Evolutionary conservation across 2,329 filamentous ascomycete species (phyloP).

Genomic region (Aspergillus flavus): DNA sequence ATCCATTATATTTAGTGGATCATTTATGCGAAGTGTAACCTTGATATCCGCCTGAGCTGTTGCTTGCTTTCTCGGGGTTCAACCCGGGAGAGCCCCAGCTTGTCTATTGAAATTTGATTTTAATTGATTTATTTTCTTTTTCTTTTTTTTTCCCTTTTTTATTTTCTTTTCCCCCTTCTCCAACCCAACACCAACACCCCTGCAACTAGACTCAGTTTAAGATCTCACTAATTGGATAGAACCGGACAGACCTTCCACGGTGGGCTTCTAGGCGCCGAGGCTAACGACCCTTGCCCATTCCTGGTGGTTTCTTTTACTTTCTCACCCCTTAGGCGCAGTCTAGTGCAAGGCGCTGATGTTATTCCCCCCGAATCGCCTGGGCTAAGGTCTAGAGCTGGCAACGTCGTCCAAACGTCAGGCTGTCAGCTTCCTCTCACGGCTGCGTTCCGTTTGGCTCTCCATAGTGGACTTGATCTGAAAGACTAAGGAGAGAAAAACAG

Average conservation of each 20-base stretch:
- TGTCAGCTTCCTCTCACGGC: background rate
- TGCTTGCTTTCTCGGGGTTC: background rate
- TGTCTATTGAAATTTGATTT: background rate
- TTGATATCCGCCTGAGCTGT: constrained; percentile 1
- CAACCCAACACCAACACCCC: background rate
- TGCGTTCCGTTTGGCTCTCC: constrained; percentile 9
- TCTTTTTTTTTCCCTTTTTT: too few relatives aligned
- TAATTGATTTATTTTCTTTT: constrained; percentile 3
- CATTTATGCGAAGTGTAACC: background rate
- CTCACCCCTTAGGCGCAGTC: background rate
- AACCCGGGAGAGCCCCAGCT: background rate
- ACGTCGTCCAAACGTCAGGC: constrained; percentile 14
- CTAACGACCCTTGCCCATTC: background rate
- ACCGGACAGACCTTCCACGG: background rate
- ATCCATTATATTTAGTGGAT: background rate
- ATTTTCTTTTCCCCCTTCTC: background rate
- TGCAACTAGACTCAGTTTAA: constrained; percentile 1
- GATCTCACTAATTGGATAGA: constrained; percentile 4
- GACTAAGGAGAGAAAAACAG: background rate
- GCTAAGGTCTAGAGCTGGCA: constrained; percentile 3
- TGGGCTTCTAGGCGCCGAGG: constrained; percentile 3
- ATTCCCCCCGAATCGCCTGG: background rate
- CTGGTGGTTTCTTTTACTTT: background rate
- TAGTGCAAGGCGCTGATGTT: background rate
- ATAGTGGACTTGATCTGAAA: background rate